Evolutionary conservation across 441 rosid species (phyloP), one percentile per base, ranked within the genome.

Genomic region (Euphorbia celastroides): DNA sequence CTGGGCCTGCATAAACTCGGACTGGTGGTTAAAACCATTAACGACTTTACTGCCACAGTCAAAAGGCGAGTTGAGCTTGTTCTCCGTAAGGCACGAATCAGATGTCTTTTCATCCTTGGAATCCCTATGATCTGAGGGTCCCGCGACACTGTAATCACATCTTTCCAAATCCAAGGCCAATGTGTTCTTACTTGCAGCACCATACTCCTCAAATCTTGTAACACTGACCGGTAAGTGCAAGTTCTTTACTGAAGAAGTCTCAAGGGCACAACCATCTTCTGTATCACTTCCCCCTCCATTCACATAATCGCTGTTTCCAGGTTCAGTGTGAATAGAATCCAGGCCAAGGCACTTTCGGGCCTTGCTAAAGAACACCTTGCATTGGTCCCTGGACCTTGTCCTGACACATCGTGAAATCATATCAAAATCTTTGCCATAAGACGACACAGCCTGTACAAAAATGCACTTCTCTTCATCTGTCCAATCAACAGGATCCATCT

Each of bases 261-360:
- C 90, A 66, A 79, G 62, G 32, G 76, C 81, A 83, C 83, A 80
- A 26, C 82, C 86, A 78, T 81, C 89, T 72, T 86, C 92, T 41
- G 77, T 62, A 73, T 87, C 97, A 72, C 90, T 84, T 31, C 83
- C 93, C 73, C 92, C 90, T 60, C 86, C 90, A 80, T 79, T 76
- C 46, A 69, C 80, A 82, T 86, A 90, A 78, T 87, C 88, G 70
- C 88, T 81, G 69, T 72, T 75, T 65, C 78, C 82, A 71, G 69
- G 72, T 59, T 73, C 79, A 60, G 84, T 76, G 69, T 72, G 88
- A 64, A 90, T 52, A 64, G 52, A 69, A 79, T 96, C 99, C 81
- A 96, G 78, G 27, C 97, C 94, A 61, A 96, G 92, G 75, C 97
- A 89, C 75, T 89, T 96, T 54, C 95, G 83, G 65, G 89, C 96